These are phyloP conservation scores for Sordariomycetes sp. DNA, from an alignment of 2,329 filamentous ascomycete genomes.

Conservation along the genomic window DNA sequence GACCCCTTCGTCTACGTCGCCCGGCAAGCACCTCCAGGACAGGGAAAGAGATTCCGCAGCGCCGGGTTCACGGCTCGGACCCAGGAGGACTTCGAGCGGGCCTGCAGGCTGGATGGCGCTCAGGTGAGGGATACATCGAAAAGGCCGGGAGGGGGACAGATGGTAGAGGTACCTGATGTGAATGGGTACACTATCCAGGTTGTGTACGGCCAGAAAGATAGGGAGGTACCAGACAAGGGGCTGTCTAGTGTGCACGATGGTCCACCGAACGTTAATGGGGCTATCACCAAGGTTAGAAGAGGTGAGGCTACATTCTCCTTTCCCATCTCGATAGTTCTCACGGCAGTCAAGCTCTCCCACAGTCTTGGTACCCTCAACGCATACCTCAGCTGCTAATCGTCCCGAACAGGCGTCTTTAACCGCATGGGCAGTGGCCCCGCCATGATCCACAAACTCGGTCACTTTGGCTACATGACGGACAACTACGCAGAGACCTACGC, in stretches of 20 bases:
- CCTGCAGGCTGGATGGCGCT: not conserved
- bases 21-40: constrained; percentile 10
- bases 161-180: not conserved
- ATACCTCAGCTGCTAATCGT: not conserved
- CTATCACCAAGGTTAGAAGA: not conserved
- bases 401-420: not conserved
- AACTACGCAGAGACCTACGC: constrained; percentile 18
- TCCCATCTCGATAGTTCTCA: constrained; percentile 13
- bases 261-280: not conserved
- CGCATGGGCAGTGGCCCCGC: not conserved
- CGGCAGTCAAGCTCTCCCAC: too few relatives aligned
- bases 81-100: not conserved
- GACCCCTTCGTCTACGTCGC: constrained; percentile 40
- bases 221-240: not conserved
- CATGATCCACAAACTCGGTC: constrained; percentile 17
- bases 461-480: constrained; percentile 21
- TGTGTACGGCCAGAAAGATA: not conserved
- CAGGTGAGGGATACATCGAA: not conserved
- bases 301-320: constrained; percentile 21
- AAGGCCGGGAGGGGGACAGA: not conserved
- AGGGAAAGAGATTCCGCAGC: constrained; percentile 1
- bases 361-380: too few relatives aligned
- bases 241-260: not conserved
- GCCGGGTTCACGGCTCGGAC: not conserved
- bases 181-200: not conserved